Base-by-base conservation (phyloP, 345 rosid genomes). In the Xanthoceras sorbifolium region DNA sequence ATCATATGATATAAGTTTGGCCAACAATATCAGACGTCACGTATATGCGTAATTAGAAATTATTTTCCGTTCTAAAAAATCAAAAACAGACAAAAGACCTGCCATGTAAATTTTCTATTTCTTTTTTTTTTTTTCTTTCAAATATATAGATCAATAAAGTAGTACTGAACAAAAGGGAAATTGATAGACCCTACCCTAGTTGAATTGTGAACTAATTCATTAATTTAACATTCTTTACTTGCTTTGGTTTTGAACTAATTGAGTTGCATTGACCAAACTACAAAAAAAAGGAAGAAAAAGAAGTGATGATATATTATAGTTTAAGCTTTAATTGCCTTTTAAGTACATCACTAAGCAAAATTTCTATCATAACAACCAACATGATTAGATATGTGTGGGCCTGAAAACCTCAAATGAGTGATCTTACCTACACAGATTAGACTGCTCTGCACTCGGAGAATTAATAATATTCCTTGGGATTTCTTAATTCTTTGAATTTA, bases 321-420 rank as follows among this genome's bases (percentile, higher is more conserved):
- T 82, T 70, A 78, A 77, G 79, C 82, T 81, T 82, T 78, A 81
- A 79, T 76, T 52, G 34, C 66, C 85, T 80, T 81, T 87, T 71
- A 79, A 85, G 85, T 81, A 68, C 83, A 77, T 64, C 67, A 71
- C 82, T 79, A 79, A 84, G 81, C 75, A 54, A 79, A 69, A 50
- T 73, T 82, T 82, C 82, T 72, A 81, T 77, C 81, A 77, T 80
- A 81, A 85, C 90, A 62, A 85, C 85, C 84, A 84, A 81, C 92
- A 86, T 76, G 94, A 89, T 87, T 84, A 85, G 89, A 87, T 79
- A 74, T 77, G 91, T 90, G 90, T 90, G 90, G 92, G 88, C 87
- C 91, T 76, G 9, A 76, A 75, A 22, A 68, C 64, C 76, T 76
- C 80, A 82, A 81, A 79, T 71, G 66, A 84, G 80, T 82, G 73